phyloP scores from a whole-genome alignment of 2,329 filamentous ascomycete genomes.

The Teratosphaeriaceae sp. region DNA sequence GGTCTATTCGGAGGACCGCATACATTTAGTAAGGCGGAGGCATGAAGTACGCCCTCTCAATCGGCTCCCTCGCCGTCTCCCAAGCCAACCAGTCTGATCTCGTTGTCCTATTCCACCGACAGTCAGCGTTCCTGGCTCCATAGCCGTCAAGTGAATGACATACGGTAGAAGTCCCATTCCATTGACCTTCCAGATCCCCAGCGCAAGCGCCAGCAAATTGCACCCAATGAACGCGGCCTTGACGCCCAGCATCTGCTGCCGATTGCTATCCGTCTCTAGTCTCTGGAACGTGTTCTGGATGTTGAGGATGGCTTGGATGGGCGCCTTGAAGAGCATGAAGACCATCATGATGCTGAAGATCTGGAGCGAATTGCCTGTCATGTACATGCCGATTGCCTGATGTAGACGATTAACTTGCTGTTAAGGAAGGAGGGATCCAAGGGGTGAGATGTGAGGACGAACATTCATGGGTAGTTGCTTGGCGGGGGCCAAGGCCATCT shows the following conservation, averaged over 20 bases:
- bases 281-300: constrained; percentile 86
- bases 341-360: constrained; percentile 99
- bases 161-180: constrained; percentile 91
- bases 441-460: too few species aligned
- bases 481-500: constrained; percentile 85
- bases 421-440: too few species aligned
- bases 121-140: background rate
- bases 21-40: too few species aligned
- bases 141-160: constrained; percentile 32
- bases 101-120: constrained; percentile 61
- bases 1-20: too few species aligned
- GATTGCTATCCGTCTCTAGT: constrained; percentile 78
- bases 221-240: constrained; percentile 84
- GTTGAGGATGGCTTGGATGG: constrained; percentile 72
- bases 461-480: constrained; percentile 94
- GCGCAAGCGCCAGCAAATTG: constrained; percentile 73
- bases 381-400: constrained; percentile 97
- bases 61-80: constrained; percentile 67
- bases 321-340: constrained; percentile 97
- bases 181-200: constrained; percentile 96
- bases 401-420: too few species aligned
- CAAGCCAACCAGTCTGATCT: constrained; percentile 96
- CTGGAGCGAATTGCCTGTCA: constrained; percentile 96
- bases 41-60: constrained; percentile 51
- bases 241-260: constrained; percentile 65